Base-by-base conservation (phyloP, 495 filamentous ascomycete species). In the Lineolata rhizophorae region DNA sequence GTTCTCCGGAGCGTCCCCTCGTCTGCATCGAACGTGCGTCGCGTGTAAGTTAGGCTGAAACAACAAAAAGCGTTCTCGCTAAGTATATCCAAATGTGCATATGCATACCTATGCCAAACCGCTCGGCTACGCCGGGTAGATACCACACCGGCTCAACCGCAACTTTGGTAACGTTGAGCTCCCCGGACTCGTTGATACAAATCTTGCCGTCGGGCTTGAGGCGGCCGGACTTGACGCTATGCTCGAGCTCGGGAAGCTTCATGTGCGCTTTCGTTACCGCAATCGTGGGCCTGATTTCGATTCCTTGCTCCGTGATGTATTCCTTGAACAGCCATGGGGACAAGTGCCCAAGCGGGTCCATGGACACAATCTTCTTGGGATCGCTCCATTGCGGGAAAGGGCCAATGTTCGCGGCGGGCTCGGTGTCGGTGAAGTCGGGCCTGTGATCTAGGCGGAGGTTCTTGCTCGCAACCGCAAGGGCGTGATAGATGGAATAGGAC, bases 401-500 rank as follows among this genome's bases (percentile, higher is more conserved):
- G 0, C 82, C 80, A 47, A 95, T 77, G 33, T 74, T 67, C 32
- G 70, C 82, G 2, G 82, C 84, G 8, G 87, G 87, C 45, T 94
- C 76, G 10, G 77, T 90, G 56, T 95, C 93, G 38, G 78, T 85
- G 53, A 91, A 84, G 49, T 94, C 83, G 10, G 87, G 81, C 54
- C 67, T 76, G 55, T 94, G 84, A 40, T 93, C 68, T 13, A 66
- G 57, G 31, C 75, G 67, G 31, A 97, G 67, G 43, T 94, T 72
- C 40, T 84, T 84, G 42, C 78, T 81, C 15, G 87, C 87, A 38
- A 97, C 65, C 24, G 87, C 87, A 28, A 97, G 62, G 16, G 87
- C 87, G 49, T 91, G 82, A 54, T 97, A 97, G 44, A 94, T 81
- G 42, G 77, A 80, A 45, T 97, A 97, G n/a, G 83, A 93, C 26